These are phyloP conservation scores for Sporothrix luriei DNA, from an alignment of 2,329 filamentous ascomycete species.

Conservation along the genomic window DNA sequence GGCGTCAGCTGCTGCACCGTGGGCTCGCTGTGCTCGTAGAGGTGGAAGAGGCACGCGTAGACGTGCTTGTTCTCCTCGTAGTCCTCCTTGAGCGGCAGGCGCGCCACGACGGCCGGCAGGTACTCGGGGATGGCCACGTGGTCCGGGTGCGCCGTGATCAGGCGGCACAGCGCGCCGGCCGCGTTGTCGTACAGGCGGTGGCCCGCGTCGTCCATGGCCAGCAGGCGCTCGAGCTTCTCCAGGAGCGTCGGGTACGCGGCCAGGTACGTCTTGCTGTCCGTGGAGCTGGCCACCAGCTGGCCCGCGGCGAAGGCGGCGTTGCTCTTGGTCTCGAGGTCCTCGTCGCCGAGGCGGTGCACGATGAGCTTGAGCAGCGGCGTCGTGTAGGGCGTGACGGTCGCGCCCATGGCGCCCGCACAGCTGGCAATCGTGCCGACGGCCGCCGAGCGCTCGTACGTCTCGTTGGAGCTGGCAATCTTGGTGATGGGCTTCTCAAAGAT, in stretches of 20 bases:
- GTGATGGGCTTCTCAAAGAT: conserved; percentile 91
- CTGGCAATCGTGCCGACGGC: conserved; percentile 92
- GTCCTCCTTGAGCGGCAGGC: conserved; percentile 88
- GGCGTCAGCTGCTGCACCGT: conserved; percentile 71
- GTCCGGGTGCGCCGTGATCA: conserved; percentile 89
- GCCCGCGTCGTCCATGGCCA: conserved; percentile 70
- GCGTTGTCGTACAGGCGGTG: conserved; percentile 85
- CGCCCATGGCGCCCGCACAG: conserved; percentile 81
- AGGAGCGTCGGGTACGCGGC: conserved; percentile 77
- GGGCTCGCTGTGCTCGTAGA: conserved; percentile 73
- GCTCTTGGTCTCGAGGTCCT: conserved; percentile 88
- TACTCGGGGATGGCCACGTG: conserved; percentile 78
- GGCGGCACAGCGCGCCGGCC: conserved; percentile 83
- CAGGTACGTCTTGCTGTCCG: conserved; percentile 71
- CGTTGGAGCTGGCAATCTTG: conserved; percentile 82
- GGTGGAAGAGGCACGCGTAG: conserved; percentile 83
- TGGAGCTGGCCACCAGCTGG: conserved; percentile 79
- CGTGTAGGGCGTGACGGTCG: conserved; percentile 80
- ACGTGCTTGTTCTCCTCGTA: conserved; percentile 96
- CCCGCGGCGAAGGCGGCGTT: conserved; percentile 93
- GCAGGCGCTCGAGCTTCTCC: conserved; percentile 80
- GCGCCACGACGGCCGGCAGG: conserved; percentile 74
- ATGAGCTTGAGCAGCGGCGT: conserved; percentile 74
- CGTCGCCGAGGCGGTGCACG: conserved; percentile 82
- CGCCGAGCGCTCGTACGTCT: conserved; percentile 83